phyloP scores from a whole-genome alignment of 495 filamentous ascomycete genomes.

The Daldinia vernicosa region DNA sequence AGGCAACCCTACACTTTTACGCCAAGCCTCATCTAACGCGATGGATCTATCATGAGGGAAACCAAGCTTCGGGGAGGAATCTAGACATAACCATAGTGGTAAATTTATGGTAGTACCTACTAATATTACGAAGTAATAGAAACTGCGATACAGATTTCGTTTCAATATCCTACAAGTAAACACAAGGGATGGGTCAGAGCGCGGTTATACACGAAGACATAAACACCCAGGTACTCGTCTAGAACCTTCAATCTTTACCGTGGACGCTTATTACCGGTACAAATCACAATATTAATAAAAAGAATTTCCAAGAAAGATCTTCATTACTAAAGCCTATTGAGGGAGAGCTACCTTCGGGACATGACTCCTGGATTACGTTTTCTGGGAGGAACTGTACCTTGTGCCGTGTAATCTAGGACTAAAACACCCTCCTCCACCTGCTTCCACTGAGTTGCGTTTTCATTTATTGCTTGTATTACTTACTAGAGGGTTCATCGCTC shows the following conservation, averaged over 20 bases:
- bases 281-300: too few relatives aligned
- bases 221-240: too few relatives aligned
- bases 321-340: not conserved
- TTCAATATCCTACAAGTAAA: too few relatives aligned
- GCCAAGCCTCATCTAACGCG: not conserved
- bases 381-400: not conserved
- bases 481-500: not conserved
- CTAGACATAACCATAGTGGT: too few relatives aligned
- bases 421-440: not conserved
- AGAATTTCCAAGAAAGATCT: too few relatives aligned
- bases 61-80: not conserved
- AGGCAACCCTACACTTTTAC: not conserved
- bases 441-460: not conserved
- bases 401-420: not conserved
- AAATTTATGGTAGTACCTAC: too few relatives aligned
- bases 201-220: too few relatives aligned
- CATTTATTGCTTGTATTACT: not conserved
- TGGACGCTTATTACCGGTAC: too few relatives aligned
- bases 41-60: not conserved
- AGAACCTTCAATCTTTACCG: too few relatives aligned
- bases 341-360: not conserved
- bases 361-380: not conserved
- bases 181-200: too few relatives aligned
- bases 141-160: too few relatives aligned
- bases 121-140: too few relatives aligned